phyloP scores from a whole-genome alignment of 352 stramenopile species.

The Phytophthora cactorum region DNA sequence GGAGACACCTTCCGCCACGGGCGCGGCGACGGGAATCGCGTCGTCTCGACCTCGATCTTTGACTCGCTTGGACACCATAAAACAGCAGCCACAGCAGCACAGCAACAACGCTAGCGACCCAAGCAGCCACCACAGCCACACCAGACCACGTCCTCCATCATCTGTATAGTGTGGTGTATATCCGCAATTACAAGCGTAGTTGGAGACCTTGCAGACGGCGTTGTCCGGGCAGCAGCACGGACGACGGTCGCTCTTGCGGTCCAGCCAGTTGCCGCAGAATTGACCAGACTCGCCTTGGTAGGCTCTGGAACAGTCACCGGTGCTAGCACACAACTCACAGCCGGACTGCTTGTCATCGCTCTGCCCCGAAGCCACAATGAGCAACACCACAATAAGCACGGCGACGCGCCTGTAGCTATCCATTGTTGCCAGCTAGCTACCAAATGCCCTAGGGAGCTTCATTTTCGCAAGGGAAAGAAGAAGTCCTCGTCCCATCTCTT shows the following conservation, averaged over 20 bases:
- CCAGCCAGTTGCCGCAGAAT: slow-evolving; percentile 66
- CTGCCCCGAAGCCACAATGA: slow-evolving; percentile 16
- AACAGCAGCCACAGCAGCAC: slow-evolving; percentile 39
- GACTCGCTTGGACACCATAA: slow-evolving; percentile 23
- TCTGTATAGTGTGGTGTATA: slow-evolving; percentile 12
- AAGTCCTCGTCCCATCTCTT: background rate
- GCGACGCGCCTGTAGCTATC: background rate
- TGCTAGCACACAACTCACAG: slow-evolving; percentile 55
- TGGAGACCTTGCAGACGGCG: slow-evolving; percentile 52
- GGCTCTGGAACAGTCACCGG: slow-evolving; percentile 48
- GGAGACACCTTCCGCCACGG: slow-evolving; percentile 8
- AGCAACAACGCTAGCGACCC: slow-evolving; percentile 31
- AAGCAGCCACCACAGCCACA: slow-evolving; percentile 59
- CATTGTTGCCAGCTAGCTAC: slow-evolving; percentile 1
- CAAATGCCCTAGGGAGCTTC: background rate
- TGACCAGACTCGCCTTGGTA: slow-evolving; percentile 42
- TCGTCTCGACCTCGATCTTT: slow-evolving; percentile 4
- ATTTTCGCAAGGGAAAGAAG: background rate
- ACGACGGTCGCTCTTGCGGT: slow-evolving; percentile 44
- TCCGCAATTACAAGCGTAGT: slow-evolving; percentile 56
- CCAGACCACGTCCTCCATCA: slow-evolving; percentile 20
- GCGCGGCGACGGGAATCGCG: slow-evolving; percentile 28
- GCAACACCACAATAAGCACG: background rate
- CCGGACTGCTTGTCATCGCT: slow-evolving; percentile 38
- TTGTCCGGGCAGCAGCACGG: slow-evolving; percentile 55